Base-by-base conservation (phyloP, 495 filamentous ascomycete genomes). In the Talaromyces trachyspermus region DNA sequence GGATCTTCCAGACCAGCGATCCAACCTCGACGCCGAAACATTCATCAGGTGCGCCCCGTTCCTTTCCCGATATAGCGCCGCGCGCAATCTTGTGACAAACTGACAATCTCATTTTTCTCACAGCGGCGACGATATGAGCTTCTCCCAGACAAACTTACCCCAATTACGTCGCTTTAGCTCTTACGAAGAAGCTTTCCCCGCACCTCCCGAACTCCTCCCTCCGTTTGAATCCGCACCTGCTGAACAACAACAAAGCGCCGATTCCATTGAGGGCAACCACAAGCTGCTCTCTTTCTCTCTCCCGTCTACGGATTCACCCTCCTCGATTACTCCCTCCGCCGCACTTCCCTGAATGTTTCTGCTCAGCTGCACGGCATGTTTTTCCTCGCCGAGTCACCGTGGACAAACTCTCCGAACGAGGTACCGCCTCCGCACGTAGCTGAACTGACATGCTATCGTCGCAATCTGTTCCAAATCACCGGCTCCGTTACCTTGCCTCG, bases 291-390 rank as follows among this genome's bases (percentile, higher is more conserved):
- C 84, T 64, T 95, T 95, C 64, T 83, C 81, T 0, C 62, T 80
- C 86, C 82, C 1, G 71, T 74, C 12, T 79, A 83, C 51, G 79
- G 81, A 52, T 87, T 83, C 36, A 78, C 78, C 2, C 66, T 88
- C 8, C 70, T 89, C 26, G 84, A 88, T 54, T 85, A 79, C 69
- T 74, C 78, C 51, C 71, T 78, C 61, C 74, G 78, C 43, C 63
- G 78, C 57, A 68, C 74, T 5, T 71, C 70, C 5, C 60, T 88
- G 18, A 75, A 76, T 25, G 80, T 95, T 59, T 78, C 83, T 7
- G 88, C 88, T 35, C 89, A 94, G 63, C 67, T 95, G 24, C 87
- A 92, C 58, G 89, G 89, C 68, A 95, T 94, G 88, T 95, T 95
- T 69, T 95, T 92, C 57, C 77, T 95, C 5, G 89, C 89, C 41